Evolutionary conservation across 2,329 filamentous ascomycete genomes (phyloP).

Genomic region (Colletotrichum graminicola): DNA sequence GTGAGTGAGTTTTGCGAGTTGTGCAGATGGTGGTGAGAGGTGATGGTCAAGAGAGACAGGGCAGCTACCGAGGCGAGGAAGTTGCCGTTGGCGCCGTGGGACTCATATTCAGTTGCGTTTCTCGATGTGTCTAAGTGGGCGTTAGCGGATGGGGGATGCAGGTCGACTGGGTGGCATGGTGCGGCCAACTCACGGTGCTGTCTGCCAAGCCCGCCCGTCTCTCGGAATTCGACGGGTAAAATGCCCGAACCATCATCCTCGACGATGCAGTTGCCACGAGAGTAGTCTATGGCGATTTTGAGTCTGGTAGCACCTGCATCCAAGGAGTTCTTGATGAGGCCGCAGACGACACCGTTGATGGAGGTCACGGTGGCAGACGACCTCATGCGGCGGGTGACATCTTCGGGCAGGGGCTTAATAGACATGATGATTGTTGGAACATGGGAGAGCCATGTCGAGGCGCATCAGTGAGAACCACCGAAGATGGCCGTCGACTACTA

Average conservation of each 20-base stretch:
- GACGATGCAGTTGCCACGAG: constrained; percentile 79
- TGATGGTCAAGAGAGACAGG: constrained; percentile 81
- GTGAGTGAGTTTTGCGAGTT: constrained; percentile 73
- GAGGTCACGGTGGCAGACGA: constrained; percentile 85
- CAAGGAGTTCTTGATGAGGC: constrained; percentile 84
- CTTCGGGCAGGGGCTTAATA: constrained; percentile 77
- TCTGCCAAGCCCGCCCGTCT: constrained; percentile 78
- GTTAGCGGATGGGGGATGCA: constrained; percentile 27
- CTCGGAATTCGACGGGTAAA: constrained; percentile 76
- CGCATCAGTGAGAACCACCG: constrained; percentile 12
- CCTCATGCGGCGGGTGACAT: constrained; percentile 82
- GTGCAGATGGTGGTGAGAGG: constrained; percentile 75
- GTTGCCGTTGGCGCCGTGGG: constrained; percentile 77
- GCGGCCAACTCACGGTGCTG: constrained; percentile 71
- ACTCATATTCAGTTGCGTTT: constrained; percentile 57
- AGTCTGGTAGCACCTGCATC: constrained; percentile 81
- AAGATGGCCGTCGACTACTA: background rate
- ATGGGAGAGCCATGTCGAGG: constrained; percentile 21
- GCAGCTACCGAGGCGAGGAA: constrained; percentile 84
- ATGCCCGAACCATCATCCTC: constrained; percentile 91
- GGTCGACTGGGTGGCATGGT: background rate
- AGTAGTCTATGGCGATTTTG: constrained; percentile 79
- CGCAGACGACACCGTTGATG: constrained; percentile 77
- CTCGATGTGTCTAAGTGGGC: constrained; percentile 80
- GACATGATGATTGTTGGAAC: constrained; percentile 60